Evolutionary conservation across 768 basidiomycete genomes (phyloP), one percentile per base, ranked within the genome.

Genomic region (Hemileccinum rubropunctum): DNA sequence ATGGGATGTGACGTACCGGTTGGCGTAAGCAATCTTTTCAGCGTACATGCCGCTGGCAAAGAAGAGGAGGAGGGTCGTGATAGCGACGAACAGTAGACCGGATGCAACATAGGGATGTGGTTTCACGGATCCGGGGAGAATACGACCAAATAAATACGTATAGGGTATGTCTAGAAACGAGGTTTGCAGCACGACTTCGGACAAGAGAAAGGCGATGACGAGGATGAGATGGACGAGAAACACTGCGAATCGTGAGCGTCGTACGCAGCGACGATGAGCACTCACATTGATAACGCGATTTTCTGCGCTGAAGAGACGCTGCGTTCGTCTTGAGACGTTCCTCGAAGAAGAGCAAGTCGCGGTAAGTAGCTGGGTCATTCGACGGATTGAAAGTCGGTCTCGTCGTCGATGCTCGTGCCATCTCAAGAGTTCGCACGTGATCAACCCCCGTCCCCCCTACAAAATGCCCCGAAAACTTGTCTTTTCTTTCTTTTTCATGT

Each of bases 31-130:
- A 59, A 98, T 95, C 73, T 95, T 95, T 68, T 99, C 94, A 4
- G 86, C 76, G 62, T 98, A 99, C 82, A 95, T 88, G 15, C 95
- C 95, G 59, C 90, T 95, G 9, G 93, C 92, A 66, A 97, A 98
- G 77, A 98, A 97, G 34, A 99, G 79, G 28, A 88, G 80, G 8
- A 98, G 82, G 2, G 95, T 95, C 13, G 92, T 94, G 47, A 92
- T 83, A 17, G 87, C 82, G 26, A 98, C 91, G 52, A 95, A 89
- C 11, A 97, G 73, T 33, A 93, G 70, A 1, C 88, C 91, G 32
- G 82, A 85, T 18, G 85, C 76, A 57, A 93, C 72, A 65, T 93
- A 95, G 9, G 86, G 83, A 57, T 86, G 85, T 2, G 85, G 70
- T 15, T 69, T 68, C 12, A 81, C 73, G 35, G 65, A 13, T 56